Percentiles rank a stretch among this genome's conserved stretches.
Conservation (phyloP, 305 asterid genomes). For the Fraxinus baroniana region DNA sequence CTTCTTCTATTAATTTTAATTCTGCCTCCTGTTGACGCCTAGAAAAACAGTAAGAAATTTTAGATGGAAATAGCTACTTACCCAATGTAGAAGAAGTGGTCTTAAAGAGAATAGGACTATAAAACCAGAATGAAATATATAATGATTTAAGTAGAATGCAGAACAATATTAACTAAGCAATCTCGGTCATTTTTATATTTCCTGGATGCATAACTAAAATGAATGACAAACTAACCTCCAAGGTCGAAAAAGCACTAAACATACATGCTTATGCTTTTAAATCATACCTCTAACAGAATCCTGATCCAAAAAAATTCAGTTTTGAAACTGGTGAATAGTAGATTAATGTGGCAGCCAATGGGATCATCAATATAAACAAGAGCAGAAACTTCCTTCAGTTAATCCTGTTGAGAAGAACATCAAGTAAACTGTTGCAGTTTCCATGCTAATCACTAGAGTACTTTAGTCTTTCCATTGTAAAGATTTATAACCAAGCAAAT, state of each 20-base stretch:
- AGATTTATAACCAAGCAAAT: slow-evolving; percentile 36
- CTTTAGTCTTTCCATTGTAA: slow-evolving; percentile 32
- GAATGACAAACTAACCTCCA: slow-evolving; percentile 88
- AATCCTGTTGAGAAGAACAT: slow-evolving; percentile 80
- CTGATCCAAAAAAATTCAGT: slow-evolving; percentile 87
- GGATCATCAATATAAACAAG: slow-evolving; percentile 70
- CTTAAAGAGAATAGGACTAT: slow-evolving; percentile 19
- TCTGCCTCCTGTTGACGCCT: slow-evolving; percentile 97
- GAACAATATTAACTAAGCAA: slow-evolving; percentile 24
- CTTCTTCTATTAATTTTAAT: slow-evolving; percentile 84
- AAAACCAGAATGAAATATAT: slow-evolving; percentile 11
- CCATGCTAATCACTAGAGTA: slow-evolving; percentile 45
- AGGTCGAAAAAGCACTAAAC: slow-evolving; percentile 67
- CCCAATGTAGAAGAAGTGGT: slow-evolving; percentile 15
- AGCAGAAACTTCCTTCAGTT: slow-evolving; percentile 88
- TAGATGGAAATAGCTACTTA: slow-evolving; percentile 25
- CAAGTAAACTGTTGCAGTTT: slow-evolving; percentile 60
- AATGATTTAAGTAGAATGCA: slow-evolving; percentile 13
- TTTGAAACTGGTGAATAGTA: slow-evolving; percentile 83
- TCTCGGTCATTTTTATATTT: slow-evolving; percentile 26
- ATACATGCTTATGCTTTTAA: slow-evolving; percentile 73
- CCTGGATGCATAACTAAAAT: slow-evolving; percentile 44
- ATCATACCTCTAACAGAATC: slow-evolving; percentile 95
- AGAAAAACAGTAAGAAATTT: slow-evolving; percentile 34
- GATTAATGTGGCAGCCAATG: slow-evolving; percentile 46